A percentile compares a stretch with the other conserved stretches of the same genome.
Conservation (phyloP, 202 grass and related monocot genomes). For the Brachypodium distachyon region DNA sequence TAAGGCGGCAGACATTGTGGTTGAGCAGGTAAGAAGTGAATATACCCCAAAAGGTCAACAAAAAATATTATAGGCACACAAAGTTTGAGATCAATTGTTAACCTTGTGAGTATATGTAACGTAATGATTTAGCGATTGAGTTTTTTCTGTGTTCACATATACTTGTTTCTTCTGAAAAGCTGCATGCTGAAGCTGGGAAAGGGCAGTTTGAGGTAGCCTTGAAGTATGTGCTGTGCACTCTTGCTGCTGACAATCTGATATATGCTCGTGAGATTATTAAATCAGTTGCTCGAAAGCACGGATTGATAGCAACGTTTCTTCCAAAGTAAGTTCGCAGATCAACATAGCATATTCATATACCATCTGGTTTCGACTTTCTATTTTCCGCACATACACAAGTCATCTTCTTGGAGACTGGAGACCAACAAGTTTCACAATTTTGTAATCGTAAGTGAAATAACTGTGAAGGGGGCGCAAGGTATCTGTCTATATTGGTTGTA, state of each 20-base stretch:
- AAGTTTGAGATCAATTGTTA: background rate
- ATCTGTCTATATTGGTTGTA: background rate
- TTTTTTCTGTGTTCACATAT: background rate
- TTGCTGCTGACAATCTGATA: conserved; percentile 93
- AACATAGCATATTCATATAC: background rate
- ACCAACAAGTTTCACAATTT: background rate
- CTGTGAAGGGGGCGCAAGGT: background rate
- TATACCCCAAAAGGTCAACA: background rate
- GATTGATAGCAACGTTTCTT: conserved; percentile 72
- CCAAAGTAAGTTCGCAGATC: conserved; percentile 72
- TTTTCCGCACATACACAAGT: conserved; percentile 6
- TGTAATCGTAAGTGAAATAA: conserved; percentile 12
- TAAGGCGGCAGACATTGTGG: conserved; percentile 57
- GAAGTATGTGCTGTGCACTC: conserved; percentile 64
- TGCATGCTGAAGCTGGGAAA: conserved; percentile 92
- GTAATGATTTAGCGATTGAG: background rate
- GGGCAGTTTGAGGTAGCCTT: conserved; percentile 92
- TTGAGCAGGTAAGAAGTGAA: conserved; percentile 57
- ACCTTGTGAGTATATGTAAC: background rate
- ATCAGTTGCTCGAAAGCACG: conserved; percentile 78
- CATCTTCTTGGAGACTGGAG: background rate
- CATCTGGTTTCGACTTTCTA: conserved; percentile 10
- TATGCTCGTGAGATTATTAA: conserved; percentile 90
- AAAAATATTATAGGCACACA: background rate
- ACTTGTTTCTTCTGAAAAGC: conserved; percentile 7